Evolutionary conservation across 768 basidiomycete genomes (phyloP), one percentile per base, ranked within the genome.

Genomic region (Pleurotus djamor): DNA sequence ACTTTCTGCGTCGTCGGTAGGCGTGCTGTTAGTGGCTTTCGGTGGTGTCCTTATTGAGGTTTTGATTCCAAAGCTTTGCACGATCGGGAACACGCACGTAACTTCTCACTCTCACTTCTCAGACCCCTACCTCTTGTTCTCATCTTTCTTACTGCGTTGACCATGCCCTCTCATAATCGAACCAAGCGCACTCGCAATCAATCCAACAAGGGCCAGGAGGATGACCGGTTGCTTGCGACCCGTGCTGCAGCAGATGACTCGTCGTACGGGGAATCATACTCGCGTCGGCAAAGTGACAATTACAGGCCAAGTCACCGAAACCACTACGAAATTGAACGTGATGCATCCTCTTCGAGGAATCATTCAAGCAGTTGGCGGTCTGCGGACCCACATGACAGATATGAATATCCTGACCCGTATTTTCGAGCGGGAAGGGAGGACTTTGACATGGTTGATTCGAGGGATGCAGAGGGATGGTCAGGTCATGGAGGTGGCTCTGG

Each of bases 361-460:
- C 81, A 79, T 43, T 74, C 79, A 60, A 79, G 79, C 63, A 64
- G 64, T 21, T 86, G 86, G 84, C 79, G 79, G 59, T 73, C 76
- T 59, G 69, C 72, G 59, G 80, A 82, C 60, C 65, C 72, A 66
- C 77, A 79, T 56, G 80, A 82, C 63, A 77, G 79, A 60, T 81
- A 80, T 65, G 66, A 73, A 62, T 67, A 72, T 66, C 49, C 64
- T 71, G 84, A 85, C 62, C 68, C 69, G n/a, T 83, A 85, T 68
- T 74, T 77, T 71, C 83, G 79, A 55, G 69, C 73, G 49, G 72
- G 82, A 59, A 80, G 81, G 70, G 80, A 81, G 61, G 78, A 72
- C 57, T 80, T 81, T 66, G 82, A 83, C 58, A 65, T 66, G 14
- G 59, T 69, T 54, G 73, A 78, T 57, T 69, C 79, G 37, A 78